phyloP scores from a whole-genome alignment of 2,329 filamentous ascomycete species.

The Cladosporium austrohemisphaericum region DNA sequence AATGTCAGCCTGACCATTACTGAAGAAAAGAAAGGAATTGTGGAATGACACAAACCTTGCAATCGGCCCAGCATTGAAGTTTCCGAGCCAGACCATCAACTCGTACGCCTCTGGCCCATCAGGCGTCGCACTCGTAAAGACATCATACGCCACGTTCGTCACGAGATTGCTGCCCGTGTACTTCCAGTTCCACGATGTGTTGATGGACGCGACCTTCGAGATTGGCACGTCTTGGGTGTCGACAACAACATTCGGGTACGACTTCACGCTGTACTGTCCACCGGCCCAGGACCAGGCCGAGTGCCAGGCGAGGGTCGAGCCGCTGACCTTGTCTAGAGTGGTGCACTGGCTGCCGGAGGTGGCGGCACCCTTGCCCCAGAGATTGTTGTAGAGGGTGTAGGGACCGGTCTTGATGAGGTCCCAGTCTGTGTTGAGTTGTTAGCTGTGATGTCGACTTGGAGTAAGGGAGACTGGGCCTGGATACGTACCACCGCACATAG shows the following conservation, averaged over 20 bases:
- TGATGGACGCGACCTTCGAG: conserved; percentile 40
- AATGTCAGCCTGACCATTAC: conserved; percentile 52
- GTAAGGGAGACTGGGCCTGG: neutral
- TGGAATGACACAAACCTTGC: conserved; percentile 41
- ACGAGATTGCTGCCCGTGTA: conserved; percentile 50
- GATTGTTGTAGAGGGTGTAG: conserved; percentile 39
- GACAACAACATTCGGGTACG: conserved; percentile 43
- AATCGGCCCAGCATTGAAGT: conserved; percentile 57
- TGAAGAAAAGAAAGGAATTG: conserved; percentile 44
- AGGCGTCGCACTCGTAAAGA: conserved; percentile 54
- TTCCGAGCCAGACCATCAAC: conserved; percentile 63
- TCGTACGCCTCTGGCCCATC: conserved; percentile 52
- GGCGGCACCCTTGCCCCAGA: conserved; percentile 42
- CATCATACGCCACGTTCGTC: conserved; percentile 59
- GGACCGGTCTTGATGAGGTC: conserved; percentile 27
- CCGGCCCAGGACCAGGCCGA: conserved; percentile 36
- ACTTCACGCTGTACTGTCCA: conserved; percentile 38
- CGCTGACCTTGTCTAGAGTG: conserved; percentile 37
- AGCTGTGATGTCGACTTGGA: neutral
- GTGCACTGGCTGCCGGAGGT: conserved; percentile 47
- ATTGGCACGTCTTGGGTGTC: conserved; percentile 31
- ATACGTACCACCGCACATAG: conserved; percentile 1
- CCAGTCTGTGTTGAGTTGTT: conserved; percentile 21
- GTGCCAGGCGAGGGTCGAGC: conserved; percentile 41
- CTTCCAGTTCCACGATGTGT: conserved; percentile 45